Conservation (phyloP, 202 grass and related monocot species). For the Digitaria exilis region DNA sequence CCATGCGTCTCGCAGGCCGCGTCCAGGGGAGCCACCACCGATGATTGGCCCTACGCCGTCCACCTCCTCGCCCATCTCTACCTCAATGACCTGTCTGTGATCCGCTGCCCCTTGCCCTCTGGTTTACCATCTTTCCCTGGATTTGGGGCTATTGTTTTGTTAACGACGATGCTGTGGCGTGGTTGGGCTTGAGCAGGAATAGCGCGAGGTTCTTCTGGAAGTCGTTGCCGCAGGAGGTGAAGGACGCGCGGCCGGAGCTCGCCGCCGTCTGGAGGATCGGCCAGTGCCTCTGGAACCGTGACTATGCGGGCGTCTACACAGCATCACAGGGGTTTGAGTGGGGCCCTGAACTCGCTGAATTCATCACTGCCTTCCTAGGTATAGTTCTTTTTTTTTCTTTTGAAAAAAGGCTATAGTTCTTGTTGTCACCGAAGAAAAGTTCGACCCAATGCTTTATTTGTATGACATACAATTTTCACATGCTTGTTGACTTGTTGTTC, state of each 20-base stretch:
- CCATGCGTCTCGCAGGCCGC: slow-evolving; percentile 41
- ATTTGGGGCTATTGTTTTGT: slow-evolving; percentile 29
- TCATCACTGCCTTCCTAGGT: slow-evolving; percentile 81
- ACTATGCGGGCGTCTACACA: slow-evolving; percentile 69
- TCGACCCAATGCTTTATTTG: background rate
- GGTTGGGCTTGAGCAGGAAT: slow-evolving; percentile 54
- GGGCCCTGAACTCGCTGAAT: slow-evolving; percentile 57
- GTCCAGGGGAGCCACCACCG: slow-evolving; percentile 54
- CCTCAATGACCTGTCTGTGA: slow-evolving; percentile 68
- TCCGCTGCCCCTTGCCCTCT: background rate
- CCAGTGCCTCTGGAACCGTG: slow-evolving; percentile 87
- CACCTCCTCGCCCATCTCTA: slow-evolving; percentile 86
- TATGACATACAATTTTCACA: background rate
- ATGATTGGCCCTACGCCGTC: slow-evolving; percentile 88
- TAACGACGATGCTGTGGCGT: background rate
- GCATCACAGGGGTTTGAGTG: slow-evolving; percentile 65
- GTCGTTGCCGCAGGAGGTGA: slow-evolving; percentile 72
- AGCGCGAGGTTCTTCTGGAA: slow-evolving; percentile 90
- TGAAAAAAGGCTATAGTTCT: no score
- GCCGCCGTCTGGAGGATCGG: slow-evolving; percentile 77
- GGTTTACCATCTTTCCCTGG: background rate
- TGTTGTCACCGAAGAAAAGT: no score
- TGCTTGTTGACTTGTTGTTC: no score
- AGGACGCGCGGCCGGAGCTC: slow-evolving; percentile 77
- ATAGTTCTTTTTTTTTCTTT: no score